These are phyloP conservation scores for Sordariomycetes sp. DNA, from an alignment of 2,329 filamentous ascomycete genomes.

Conservation along the genomic window DNA sequence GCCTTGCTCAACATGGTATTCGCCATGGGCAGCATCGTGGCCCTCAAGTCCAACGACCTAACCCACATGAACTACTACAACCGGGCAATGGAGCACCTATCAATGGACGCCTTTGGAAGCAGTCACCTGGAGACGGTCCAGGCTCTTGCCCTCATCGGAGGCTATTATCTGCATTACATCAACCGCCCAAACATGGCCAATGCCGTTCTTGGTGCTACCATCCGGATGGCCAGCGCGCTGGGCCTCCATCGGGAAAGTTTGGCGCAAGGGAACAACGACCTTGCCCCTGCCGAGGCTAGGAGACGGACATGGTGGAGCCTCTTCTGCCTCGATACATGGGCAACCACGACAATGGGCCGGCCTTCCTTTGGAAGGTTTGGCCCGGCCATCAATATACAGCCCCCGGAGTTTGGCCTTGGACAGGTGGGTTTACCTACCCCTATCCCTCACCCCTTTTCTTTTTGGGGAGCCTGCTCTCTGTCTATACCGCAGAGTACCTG, in stretches of 20 bases:
- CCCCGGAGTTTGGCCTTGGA: conserved; percentile 43
- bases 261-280: conserved; percentile 29
- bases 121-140: conserved; percentile 60
- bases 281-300: conserved; percentile 48
- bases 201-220: conserved; percentile 57
- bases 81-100: conserved; percentile 55
- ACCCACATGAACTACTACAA: conserved; percentile 62
- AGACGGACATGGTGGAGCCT: conserved; percentile 66
- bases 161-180: conserved; percentile 69
- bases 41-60: conserved; percentile 53
- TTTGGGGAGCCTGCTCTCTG: not conserved
- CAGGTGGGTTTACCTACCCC: conserved; percentile 13
- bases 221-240: conserved; percentile 64
- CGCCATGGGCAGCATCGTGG: conserved; percentile 62
- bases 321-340: conserved; percentile 67
- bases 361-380: conserved; percentile 60
- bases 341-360: conserved; percentile 57
- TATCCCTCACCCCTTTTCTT: not conserved
- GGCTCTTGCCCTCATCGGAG: conserved; percentile 59
- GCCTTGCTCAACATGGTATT: conserved; percentile 68
- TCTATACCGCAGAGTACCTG: no score
- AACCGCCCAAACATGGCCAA: conserved; percentile 71
- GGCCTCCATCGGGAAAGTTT: conserved; percentile 57
- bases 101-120: conserved; percentile 54
- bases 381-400: conserved; percentile 54